A percentile compares a stretch with the other conserved stretches of the same genome.
phyloP scores from a whole-genome alignment of 1,284 basidiomycete genomes.

The Ganoderma multipileum region DNA sequence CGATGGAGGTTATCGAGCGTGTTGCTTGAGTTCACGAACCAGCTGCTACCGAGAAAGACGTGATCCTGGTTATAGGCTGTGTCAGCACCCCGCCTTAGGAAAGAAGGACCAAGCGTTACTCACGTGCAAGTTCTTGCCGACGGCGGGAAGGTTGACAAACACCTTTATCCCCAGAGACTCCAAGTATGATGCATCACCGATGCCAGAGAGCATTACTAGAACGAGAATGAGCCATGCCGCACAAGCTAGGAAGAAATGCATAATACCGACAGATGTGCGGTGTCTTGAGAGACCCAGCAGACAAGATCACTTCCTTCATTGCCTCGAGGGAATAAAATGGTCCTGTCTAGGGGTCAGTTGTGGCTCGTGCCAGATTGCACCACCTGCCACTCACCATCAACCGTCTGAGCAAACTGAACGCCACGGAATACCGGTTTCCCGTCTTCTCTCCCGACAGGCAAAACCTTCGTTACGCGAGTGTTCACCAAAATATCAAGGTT shows the following conservation, averaged over 20 bases:
- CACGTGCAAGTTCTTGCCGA: conserved; percentile 48
- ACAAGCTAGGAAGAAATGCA: neutral
- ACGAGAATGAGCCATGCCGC: too few relatives aligned
- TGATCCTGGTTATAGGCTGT: conserved; percentile 37
- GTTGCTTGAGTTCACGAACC: conserved; percentile 27
- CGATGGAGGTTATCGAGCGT: conserved; percentile 27
- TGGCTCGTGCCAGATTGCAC: neutral
- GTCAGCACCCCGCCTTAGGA: too few relatives aligned
- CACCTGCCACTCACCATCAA: conserved; percentile 22
- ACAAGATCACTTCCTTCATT: conserved; percentile 34
- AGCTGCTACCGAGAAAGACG: conserved; percentile 25
- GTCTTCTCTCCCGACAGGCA: conserved; percentile 33
- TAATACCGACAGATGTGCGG: conserved; percentile 45
- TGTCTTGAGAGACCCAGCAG: conserved; percentile 45
- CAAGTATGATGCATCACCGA: conserved; percentile 44
- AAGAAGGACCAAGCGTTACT: neutral
- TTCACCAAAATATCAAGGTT: conserved; percentile 51
- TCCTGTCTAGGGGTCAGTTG: conserved; percentile 3
- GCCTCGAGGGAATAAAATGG: conserved; percentile 28
- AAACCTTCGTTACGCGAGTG: conserved; percentile 45
- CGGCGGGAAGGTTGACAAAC: conserved; percentile 42
- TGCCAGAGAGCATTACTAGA: conserved; percentile 45
- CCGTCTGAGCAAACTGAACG: conserved; percentile 40
- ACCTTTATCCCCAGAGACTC: conserved; percentile 39
- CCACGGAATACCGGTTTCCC: conserved; percentile 36